phyloP scores from a whole-genome alignment of 179 eudicot genomes.

The Patellifolia procumbens region DNA sequence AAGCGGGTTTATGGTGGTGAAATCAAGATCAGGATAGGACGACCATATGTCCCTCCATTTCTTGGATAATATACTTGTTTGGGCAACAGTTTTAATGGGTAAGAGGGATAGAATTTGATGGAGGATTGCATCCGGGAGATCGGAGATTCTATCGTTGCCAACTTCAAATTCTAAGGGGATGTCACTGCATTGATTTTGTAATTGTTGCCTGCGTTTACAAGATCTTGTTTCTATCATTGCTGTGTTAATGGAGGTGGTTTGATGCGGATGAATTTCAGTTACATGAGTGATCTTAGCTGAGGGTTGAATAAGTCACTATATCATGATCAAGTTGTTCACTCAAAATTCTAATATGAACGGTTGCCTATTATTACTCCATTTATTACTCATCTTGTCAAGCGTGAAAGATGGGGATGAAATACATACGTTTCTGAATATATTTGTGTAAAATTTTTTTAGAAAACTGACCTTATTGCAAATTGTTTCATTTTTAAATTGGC shows the following conservation, averaged over 20 bases:
- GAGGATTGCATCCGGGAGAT: conserved; percentile 58
- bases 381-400: too few relatives aligned
- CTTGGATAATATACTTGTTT: conserved; percentile 47
- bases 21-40: conserved; percentile 64
- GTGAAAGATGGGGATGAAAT: too few relatives aligned
- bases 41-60: conserved; percentile 55
- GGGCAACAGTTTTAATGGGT: conserved; percentile 52
- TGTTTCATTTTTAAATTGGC: too few relatives aligned
- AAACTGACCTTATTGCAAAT: too few relatives aligned
- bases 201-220: conserved; percentile 45
- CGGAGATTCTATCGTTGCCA: conserved; percentile 52
- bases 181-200: background rate
- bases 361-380: too few relatives aligned
- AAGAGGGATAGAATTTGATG: conserved; percentile 51
- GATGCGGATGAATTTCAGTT: too few relatives aligned
- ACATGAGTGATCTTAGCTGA: too few relatives aligned
- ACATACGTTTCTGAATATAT: too few relatives aligned
- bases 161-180: background rate
- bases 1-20: conserved; percentile 30
- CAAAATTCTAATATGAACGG: too few relatives aligned
- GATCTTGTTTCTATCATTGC: conserved; percentile 62
- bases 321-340: too few relatives aligned
- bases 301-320: too few relatives aligned
- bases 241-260: background rate
- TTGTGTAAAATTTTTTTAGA: too few relatives aligned